Conservation (phyloP, 139 green algal species). For the Volvox africanus region DNA sequence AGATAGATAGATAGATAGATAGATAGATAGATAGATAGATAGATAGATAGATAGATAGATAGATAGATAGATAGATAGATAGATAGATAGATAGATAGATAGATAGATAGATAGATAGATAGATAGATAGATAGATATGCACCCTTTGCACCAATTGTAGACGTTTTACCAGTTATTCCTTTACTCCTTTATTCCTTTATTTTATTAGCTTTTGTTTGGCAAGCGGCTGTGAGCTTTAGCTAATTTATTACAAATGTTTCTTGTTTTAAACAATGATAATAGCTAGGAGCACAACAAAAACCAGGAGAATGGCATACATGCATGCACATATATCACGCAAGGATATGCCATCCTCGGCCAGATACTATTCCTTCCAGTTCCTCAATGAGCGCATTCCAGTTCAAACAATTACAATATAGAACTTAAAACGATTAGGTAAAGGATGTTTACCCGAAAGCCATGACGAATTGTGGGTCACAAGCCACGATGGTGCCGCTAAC, state of each 20-base stretch:
- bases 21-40: too few species aligned
- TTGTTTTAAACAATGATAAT: neutral
- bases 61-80: too few species aligned
- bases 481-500: neutral
- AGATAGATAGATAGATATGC: too few species aligned
- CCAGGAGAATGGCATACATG: neutral
- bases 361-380: neutral
- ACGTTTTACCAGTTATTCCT: too few species aligned
- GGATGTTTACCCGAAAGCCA: neutral
- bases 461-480: conserved; percentile 26
- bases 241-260: neutral
- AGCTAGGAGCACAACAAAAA: neutral
- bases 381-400: neutral
- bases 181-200: neutral
- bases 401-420: neutral
- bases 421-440: neutral
- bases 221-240: neutral
- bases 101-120: too few species aligned
- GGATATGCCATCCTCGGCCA: neutral
- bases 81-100: too few species aligned
- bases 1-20: too few species aligned
- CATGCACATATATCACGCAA: neutral
- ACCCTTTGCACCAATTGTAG: too few species aligned
- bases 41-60: too few species aligned
- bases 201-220: too few species aligned